Base-by-base conservation (phyloP, 2,329 filamentous ascomycete genomes). In the Mycosphaerella sp. region DNA sequence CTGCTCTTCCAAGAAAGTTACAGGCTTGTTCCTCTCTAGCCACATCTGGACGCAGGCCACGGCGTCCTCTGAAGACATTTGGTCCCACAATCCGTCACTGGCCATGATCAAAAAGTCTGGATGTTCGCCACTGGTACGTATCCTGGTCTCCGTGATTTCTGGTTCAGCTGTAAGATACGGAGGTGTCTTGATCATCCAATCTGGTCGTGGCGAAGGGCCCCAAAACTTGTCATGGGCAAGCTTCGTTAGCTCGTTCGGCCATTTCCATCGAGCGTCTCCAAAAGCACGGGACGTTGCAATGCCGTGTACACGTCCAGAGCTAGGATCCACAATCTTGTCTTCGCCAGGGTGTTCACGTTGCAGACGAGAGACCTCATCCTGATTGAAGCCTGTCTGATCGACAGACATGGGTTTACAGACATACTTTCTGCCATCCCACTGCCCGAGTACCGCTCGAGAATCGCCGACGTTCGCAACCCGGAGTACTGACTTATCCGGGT, bases 161-260 rank as follows among this genome's bases (percentile, higher is more conserved):
- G 84, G 84, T 60, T 82, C 76, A 0, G 83, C 84, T 0, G 80
- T 86, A 59, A 87, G 67, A 66, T 87, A 87, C 0, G 85, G 84
- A 2, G 82, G 83, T 0, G 80, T 79, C 45, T 71, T 65, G 62
- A 59, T 60, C 50, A 57, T 66, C 13, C 59, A 65, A 12, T 72
- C 68, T 2, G 78, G 75, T 0, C 73, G 67, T 0, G 72, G 72
- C 1, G 52, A 40, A n/a, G 74, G 73, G 41, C 76, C 78, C 62
- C 72, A 79, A 66, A 73, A 81, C 44, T 73, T 71, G 50, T 65
- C 61, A 55, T 73, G 70, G 14, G 75, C 67, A 2, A 71, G 64
- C 30, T 69, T 63, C 51, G 77, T 71, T 5, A 79, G 66, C 2
- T 75, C 71, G 12, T 75, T 62, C 3, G 77, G 64, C 80, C 82